Conservation (phyloP, 352 stramenopile species). For the Phytopythium aichiense region DNA sequence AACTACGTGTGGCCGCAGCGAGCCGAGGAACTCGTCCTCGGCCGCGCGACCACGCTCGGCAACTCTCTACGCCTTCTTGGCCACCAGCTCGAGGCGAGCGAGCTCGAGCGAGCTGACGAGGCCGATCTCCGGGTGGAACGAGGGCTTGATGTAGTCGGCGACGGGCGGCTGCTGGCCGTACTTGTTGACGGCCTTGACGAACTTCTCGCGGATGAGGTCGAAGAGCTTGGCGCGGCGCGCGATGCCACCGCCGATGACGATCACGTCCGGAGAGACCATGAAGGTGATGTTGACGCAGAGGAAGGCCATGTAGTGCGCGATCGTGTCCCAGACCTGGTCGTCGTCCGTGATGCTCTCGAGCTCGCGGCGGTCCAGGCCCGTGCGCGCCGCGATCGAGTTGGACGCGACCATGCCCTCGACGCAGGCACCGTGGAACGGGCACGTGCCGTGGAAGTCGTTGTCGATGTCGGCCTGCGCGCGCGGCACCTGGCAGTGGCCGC, state of each 20-base stretch:
- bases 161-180: conserved; percentile 75
- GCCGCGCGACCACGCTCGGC: not conserved
- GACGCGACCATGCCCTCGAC: conserved; percentile 92
- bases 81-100: conserved; percentile 53
- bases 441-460: conserved; percentile 74
- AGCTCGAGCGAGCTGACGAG: conserved; percentile 83
- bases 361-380: conserved; percentile 63
- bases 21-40: not conserved
- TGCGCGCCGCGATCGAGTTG: conserved; percentile 87
- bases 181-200: conserved; percentile 69
- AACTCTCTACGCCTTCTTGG: conserved; percentile 2
- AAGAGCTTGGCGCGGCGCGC: conserved; percentile 90
- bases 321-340: conserved; percentile 90
- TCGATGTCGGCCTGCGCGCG: conserved; percentile 68
- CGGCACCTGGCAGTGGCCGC: conserved; percentile 77
- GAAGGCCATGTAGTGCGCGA: conserved; percentile 94
- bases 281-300: conserved; percentile 94
- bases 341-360: conserved; percentile 81
- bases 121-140: conserved; percentile 78
- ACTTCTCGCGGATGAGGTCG: conserved; percentile 76
- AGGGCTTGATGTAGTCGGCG: conserved; percentile 75
- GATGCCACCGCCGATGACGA: conserved; percentile 95
- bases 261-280: conserved; percentile 90
- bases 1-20: not conserved
- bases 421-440: conserved; percentile 89